These are phyloP conservation scores for Cryphonectria radicalis DNA, from an alignment of 2,329 filamentous ascomycete genomes.

Conservation along the genomic window DNA sequence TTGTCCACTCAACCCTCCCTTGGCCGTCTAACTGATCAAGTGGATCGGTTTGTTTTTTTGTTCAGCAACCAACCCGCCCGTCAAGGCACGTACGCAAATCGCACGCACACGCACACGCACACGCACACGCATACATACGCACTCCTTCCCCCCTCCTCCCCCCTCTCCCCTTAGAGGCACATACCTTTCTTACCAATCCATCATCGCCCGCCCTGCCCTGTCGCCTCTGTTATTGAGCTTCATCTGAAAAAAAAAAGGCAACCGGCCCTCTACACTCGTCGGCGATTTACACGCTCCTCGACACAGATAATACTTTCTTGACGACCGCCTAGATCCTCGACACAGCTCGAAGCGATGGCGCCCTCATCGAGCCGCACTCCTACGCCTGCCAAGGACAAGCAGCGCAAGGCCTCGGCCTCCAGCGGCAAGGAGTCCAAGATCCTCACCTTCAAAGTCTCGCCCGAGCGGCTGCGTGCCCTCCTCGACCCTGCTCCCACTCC, in stretches of 20 bases:
- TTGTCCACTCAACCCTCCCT: constrained; percentile 1
- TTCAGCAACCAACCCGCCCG: constrained; percentile 12
- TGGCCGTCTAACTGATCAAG: constrained; percentile 7
- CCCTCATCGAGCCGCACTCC: constrained; percentile 41
- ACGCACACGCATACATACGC: too few species aligned
- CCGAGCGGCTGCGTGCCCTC: constrained; percentile 56
- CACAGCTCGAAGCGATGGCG: constrained; percentile 39
- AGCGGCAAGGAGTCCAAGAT: constrained; percentile 40
- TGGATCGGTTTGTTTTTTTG: constrained; percentile 18
- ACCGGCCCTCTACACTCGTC: not conserved
- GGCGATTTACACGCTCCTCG: not conserved
- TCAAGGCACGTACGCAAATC: constrained; percentile 7
- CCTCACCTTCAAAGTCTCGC: constrained; percentile 57
- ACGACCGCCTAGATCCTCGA: not conserved
- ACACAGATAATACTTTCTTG: not conserved
- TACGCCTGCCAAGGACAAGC: constrained; percentile 44
- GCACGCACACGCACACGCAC: not conserved
- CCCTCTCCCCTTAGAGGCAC: not conserved
- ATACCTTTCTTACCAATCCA: not conserved
- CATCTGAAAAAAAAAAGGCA: too few species aligned
- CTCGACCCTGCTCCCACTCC: constrained; percentile 41
- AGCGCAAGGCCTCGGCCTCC: constrained; percentile 48
- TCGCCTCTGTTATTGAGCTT: not conserved
- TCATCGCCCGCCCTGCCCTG: not conserved
- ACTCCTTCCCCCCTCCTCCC: too few species aligned